Conservation (phyloP, 2,329 filamentous ascomycete species). For the Claviceps sp. region DNA sequence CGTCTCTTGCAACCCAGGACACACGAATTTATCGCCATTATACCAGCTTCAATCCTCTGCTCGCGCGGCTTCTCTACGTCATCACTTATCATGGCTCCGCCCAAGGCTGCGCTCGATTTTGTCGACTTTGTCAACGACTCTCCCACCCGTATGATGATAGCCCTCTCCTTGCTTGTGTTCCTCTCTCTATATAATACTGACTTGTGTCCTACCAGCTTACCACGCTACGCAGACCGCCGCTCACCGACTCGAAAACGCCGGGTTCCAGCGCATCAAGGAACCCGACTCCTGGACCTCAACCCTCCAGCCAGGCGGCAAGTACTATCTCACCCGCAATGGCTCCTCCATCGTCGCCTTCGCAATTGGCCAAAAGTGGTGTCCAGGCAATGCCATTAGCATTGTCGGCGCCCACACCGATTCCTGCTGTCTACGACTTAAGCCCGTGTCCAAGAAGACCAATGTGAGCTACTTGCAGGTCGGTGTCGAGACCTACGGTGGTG, state of each 20-base stretch:
- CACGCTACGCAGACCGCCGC: slow-evolving; percentile 79
- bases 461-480: slow-evolving; percentile 89
- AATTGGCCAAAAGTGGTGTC: slow-evolving; percentile 79
- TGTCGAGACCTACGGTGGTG: slow-evolving; percentile 92
- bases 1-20: background rate
- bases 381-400: slow-evolving; percentile 84
- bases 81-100: slow-evolving; percentile 34
- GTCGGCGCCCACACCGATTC: slow-evolving; percentile 95
- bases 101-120: slow-evolving; percentile 62
- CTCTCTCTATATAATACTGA: background rate
- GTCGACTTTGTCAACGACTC: slow-evolving; percentile 89
- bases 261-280: slow-evolving; percentile 81
- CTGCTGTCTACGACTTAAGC: slow-evolving; percentile 82
- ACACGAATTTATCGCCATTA: background rate
- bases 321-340: slow-evolving; percentile 87
- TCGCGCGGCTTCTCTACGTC: slow-evolving; percentile 15
- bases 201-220: slow-evolving; percentile 50
- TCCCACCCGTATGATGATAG: slow-evolving; percentile 59
- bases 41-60: background rate
- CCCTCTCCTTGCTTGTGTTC: too few relatives aligned
- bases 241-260: slow-evolving; percentile 63
- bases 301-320: slow-evolving; percentile 78
- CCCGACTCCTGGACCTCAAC: slow-evolving; percentile 75
- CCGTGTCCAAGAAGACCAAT: slow-evolving; percentile 75
- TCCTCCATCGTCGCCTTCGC: slow-evolving; percentile 90